phyloP scores from a whole-genome alignment of 2,329 filamentous ascomycete species.

The Talaromyces islandicus region DNA sequence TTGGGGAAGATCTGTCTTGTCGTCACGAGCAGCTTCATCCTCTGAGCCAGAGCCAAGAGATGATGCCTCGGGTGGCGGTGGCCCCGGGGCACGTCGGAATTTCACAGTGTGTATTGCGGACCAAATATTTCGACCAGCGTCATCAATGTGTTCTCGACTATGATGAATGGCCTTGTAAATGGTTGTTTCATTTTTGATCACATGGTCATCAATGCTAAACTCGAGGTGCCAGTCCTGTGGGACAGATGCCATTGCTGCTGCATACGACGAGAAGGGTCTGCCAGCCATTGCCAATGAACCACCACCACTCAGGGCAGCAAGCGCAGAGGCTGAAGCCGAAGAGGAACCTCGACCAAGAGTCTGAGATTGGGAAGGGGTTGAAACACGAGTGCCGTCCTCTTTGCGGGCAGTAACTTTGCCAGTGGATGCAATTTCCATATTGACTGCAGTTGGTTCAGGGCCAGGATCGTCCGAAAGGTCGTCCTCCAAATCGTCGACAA shows the following conservation, averaged over 20 bases:
- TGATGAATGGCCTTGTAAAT: conserved; percentile 92
- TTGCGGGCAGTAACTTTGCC: conserved; percentile 87
- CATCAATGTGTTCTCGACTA: conserved; percentile 56
- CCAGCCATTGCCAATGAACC: conserved; percentile 47
- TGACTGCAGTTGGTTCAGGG: conserved; percentile 82
- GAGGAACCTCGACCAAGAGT: conserved; percentile 37
- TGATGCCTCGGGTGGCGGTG: conserved; percentile 66
- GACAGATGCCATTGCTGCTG: conserved; percentile 70
- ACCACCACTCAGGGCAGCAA: conserved; percentile 17
- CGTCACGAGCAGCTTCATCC: conserved; percentile 45
- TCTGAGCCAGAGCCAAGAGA: conserved; percentile 53
- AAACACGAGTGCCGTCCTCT: conserved; percentile 81
- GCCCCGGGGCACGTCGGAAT: conserved; percentile 79
- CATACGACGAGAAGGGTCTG: conserved; percentile 68
- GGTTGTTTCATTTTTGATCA: conserved; percentile 84
- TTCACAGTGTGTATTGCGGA: conserved; percentile 85
- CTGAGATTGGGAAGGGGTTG: conserved; percentile 64
- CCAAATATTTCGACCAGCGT: conserved; percentile 74
- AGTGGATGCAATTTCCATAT: conserved; percentile 78
- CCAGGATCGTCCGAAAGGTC: conserved; percentile 69
- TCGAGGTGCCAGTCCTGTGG: conserved; percentile 97
- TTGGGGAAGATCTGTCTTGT: conserved; percentile 60
- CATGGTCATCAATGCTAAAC: conserved; percentile 74
- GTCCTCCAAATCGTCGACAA: conserved; percentile 86
- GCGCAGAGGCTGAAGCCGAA: conserved; percentile 19